phyloP scores from a whole-genome alignment of 352 stramenopile species.

The Globisporangium orthogonon region DNA sequence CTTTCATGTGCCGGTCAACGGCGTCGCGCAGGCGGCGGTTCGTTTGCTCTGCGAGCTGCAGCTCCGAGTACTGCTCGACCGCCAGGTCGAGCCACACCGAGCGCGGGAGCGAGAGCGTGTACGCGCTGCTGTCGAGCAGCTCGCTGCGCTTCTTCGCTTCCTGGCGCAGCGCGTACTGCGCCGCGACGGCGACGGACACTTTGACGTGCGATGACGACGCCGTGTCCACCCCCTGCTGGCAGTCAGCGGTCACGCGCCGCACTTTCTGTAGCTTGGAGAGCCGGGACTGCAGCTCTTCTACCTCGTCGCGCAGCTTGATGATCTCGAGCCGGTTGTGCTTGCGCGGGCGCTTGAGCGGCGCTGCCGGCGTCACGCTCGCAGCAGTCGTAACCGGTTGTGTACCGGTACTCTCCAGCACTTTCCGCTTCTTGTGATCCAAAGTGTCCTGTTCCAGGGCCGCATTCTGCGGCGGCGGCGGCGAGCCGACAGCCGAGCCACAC shows the following conservation, averaged over 20 bases:
- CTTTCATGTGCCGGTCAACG: conserved; percentile 31
- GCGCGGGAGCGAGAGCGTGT: background rate
- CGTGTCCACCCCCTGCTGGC: background rate
- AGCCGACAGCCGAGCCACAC: background rate
- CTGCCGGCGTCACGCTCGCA: background rate
- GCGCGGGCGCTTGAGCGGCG: conserved; percentile 5
- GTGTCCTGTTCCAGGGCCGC: background rate
- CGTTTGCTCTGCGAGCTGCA: conserved; percentile 28
- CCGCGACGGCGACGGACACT: conserved; percentile 1
- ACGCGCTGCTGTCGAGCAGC: background rate
- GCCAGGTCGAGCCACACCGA: conserved; percentile 37
- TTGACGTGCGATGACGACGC: background rate
- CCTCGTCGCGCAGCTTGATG: conserved; percentile 8
- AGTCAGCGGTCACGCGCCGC: background rate
- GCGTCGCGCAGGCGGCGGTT: conserved; percentile 36
- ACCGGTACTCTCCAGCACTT: background rate
- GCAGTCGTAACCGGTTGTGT: background rate
- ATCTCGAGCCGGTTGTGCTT: conserved; percentile 14
- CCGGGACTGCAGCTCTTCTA: conserved; percentile 6
- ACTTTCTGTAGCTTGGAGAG: background rate
- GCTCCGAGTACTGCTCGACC: conserved; percentile 32
- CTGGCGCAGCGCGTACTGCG: conserved; percentile 2
- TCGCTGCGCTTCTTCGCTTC: conserved; percentile 5
- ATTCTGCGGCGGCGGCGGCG: background rate
- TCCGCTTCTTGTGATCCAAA: background rate